phyloP scores from a whole-genome alignment of 169 alveolate genomes.

The Cryptosporidium andersoni region DNA sequence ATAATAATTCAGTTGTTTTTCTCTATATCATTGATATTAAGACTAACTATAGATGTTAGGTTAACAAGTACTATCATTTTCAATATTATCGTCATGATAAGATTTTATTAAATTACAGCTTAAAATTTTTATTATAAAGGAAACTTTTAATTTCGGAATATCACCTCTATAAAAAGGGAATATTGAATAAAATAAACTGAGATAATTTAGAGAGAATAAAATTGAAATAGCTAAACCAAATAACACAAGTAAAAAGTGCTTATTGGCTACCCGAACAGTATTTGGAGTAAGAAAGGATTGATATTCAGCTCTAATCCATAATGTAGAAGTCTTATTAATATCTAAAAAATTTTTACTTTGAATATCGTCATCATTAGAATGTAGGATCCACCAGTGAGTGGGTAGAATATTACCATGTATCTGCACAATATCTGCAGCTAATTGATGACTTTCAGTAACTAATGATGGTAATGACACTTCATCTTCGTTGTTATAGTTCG shows the following conservation, averaged over 20 bases:
- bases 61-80: background rate
- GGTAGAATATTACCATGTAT: conserved; percentile 61
- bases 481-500: background rate
- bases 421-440: conserved; percentile 63
- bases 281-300: conserved; percentile 63
- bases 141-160: conserved; percentile 59
- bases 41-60: background rate
- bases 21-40: background rate
- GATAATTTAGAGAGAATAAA: conserved; percentile 45
- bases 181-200: conserved; percentile 42
- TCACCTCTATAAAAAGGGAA: conserved; percentile 64
- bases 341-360: background rate
- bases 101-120: conserved; percentile 57
- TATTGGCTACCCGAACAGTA: conserved; percentile 63
- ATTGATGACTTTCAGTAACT: conserved; percentile 40
- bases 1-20: background rate
- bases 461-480: conserved; percentile 11
- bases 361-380: background rate
- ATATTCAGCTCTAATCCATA: conserved; percentile 68
- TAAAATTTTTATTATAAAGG: conserved; percentile 37
- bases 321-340: conserved; percentile 20
- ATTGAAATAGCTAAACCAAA: conserved; percentile 57
- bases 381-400: conserved; percentile 1
- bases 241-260: conserved; percentile 45
- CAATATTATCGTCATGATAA: conserved; percentile 33